Evolutionary conservation across 108 stramenopile species (phyloP), one percentile per base, ranked within the genome.

Genomic region (Pseudonitzschia multistriata): DNA sequence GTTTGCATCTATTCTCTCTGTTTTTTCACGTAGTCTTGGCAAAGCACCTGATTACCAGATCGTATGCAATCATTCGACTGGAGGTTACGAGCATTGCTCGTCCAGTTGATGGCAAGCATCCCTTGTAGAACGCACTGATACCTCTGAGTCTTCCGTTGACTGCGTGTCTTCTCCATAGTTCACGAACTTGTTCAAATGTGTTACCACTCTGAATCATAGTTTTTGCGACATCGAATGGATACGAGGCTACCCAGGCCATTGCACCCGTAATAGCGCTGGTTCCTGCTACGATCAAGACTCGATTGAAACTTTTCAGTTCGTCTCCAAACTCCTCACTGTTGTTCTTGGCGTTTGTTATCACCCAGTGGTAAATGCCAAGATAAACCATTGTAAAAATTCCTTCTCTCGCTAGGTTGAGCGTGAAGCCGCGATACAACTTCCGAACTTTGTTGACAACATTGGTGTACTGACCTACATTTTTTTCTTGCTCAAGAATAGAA

Each of bases 301-400:
- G 57, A 5, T 30, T 27, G 34, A 59, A 30, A n/a, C 35, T 27
- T 52, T 8, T 2, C 2, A 24, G 15, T 49, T 17, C 49, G 19
- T 21, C n/a, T 34, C 10, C 33, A 5, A 15, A 24, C 17, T 24
- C 49, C 19, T 65, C 31, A 40, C 17, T 2, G 19, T 61, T 15
- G 28, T 14, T 70, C 68, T 22, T 33, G 27, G 24, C 49, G 40
- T 10, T 5, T 10, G n/a, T 17, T 34, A 53, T 25, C 14, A 71
- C 70, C 34, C 54, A 24, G 47, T 82, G 77, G 50, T 74, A 83
- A 34, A 77, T 35, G 2, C 82, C 82, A 1, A 83, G 62, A 70
- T 83, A 83, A 2, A 77, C 79, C 76, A 73, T 74, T 31, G 79
- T 83, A 50, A 83, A 83, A 29, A 83, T 67, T 35, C 82, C 82